Evolutionary conservation across 805 yeast genomes (phyloP), one percentile per base, ranked within the genome.

Genomic region (Candida yuanshanica): DNA sequence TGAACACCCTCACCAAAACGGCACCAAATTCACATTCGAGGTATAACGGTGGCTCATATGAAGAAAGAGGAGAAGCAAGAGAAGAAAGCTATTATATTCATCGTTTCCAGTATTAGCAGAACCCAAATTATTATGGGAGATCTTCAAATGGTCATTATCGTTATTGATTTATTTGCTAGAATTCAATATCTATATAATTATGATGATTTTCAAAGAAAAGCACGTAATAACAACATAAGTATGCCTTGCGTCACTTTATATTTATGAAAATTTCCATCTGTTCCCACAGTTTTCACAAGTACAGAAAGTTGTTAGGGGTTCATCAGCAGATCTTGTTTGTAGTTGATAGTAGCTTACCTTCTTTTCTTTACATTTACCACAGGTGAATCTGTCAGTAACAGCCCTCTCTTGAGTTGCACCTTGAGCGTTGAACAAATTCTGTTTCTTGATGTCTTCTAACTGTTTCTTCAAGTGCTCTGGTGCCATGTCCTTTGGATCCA

Each of bases 251-350:
- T 29, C 6, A 22, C n/a, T 27, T 29, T 25, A 20, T 17, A 17
- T 16, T 49, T 24, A 90, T 24, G 95, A 85, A 60, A 93, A 93
- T 65, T 93, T 93, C 99, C 99, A 93, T 64, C 98, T 78, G 59
- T 93, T 88, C 48, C 98, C 98, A 69, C 99, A 93, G 50, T 79
- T 87, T 58, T 90, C 97, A 69, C 99, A 93, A 4, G 96, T 90
- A 70, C 99, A 93, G 62, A 93, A 93, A 1, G 99, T 93, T 7
- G 99, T 93, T 56, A 93, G 75, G 45, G 99, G 99, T 66, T 93
- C 99, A 77, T 93, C 99, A 16, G 99, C 99, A 43, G 96, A 86
- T 65, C 99, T 75, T 25, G 99, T 93, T 71, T 93, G 99, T 83
- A 93, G 76, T 68, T 93, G 99, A 65, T 90, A 91, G 63, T 93